Base-by-base conservation (phyloP, 2,329 filamentous ascomycete genomes). In the Fusarium caatingaense region DNA sequence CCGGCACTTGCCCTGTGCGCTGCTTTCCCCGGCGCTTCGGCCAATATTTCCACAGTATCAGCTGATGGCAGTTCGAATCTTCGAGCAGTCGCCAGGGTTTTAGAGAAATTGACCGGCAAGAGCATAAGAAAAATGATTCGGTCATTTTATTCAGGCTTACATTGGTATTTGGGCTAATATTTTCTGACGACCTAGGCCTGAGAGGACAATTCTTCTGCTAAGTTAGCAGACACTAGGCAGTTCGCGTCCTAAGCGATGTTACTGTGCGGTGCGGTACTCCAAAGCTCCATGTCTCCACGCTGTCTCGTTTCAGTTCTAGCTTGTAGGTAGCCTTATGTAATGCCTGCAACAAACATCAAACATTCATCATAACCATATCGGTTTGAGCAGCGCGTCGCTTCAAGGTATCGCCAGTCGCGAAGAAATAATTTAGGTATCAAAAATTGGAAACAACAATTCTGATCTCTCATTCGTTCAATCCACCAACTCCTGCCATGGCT, bases 401-500 rank as follows among this genome's bases (percentile, higher is more conserved):
- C 20, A 66, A 32, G 40, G 30, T 66, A 66, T 60, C 44, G 45
- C 41, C 44, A 49, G 60, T 70, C 56, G 63, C 63, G 45, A 68
- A 55, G 27, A 16, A 6, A 44, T n/a, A 45, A 25, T 23, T 45
- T 49, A 20, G 20, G 23, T 48, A 45, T 53, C 48, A 32, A 25
- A 27, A 15, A n/a, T 54, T 42, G 28, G 20, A 32, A 37, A 16
- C 37, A 23, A 16, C 42, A n/a, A 54, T 20, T 32, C 8, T 23
- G n/a, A 20, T 11, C 4, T 8, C 42, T 7, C 28, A 48, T 15
- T 40, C 34, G n/a, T 5, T 15, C 4, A 5, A 20, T 9, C 12
- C n/a, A 8, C 11, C 34, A 12, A 3, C n/a, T 28, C 15, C 16
- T 13, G 15, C 9, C 23, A 89, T 88, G 86, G 82, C 86, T 7